Conservation (phyloP, 139 green algal species). For the Chlorella sp. region DNA sequence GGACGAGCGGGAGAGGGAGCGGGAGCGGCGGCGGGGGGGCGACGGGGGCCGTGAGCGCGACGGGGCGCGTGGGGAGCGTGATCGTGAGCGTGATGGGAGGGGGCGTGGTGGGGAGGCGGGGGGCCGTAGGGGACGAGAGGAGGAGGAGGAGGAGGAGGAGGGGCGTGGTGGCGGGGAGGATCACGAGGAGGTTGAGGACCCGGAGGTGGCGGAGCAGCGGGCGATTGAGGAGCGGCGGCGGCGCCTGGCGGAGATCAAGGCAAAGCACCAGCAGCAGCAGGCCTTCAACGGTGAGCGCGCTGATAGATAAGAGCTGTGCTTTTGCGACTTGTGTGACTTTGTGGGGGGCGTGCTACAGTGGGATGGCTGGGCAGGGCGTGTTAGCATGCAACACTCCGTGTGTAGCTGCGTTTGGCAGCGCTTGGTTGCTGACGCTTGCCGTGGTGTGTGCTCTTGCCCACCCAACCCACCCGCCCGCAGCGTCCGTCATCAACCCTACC, state of each 20-base stretch:
- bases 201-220: background rate
- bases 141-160: too few relatives aligned
- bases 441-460: background rate
- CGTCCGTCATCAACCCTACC: background rate
- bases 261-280: background rate
- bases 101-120: too few relatives aligned
- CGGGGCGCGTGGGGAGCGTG: too few relatives aligned
- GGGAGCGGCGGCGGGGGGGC: too few relatives aligned
- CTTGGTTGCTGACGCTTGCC: background rate
- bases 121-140: too few relatives aligned
- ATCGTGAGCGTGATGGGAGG: too few relatives aligned
- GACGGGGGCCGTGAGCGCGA: too few relatives aligned
- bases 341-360: background rate
- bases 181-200: too few relatives aligned
- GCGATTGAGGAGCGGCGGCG: constrained; percentile 1
- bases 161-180: too few relatives aligned
- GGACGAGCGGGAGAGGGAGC: too few relatives aligned
- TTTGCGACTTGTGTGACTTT: background rate
- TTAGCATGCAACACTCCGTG: background rate
- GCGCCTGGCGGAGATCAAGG: constrained; percentile 7
- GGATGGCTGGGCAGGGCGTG: background rate
- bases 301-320: background rate
- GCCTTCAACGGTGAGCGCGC: background rate
- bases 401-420: background rate
- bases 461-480: too few relatives aligned